These are phyloP conservation scores for Podaxis rugospora DNA, from an alignment of 768 basidiomycete genomes.

Conservation along the genomic window DNA sequence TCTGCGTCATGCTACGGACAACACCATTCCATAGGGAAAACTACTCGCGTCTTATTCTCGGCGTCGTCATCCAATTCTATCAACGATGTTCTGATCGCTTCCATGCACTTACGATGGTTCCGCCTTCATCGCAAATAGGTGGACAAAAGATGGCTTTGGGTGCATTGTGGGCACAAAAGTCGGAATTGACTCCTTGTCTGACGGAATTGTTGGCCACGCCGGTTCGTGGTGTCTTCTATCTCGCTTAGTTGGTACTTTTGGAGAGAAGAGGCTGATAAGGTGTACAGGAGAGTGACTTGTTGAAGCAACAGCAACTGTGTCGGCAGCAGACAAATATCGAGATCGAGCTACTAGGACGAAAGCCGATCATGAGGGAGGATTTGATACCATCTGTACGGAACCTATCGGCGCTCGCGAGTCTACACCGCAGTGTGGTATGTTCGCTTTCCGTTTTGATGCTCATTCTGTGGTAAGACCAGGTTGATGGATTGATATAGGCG, in stretches of 20 bases:
- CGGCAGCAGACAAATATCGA: constrained; percentile 81
- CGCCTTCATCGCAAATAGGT: constrained; percentile 20
- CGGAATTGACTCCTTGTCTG: constrained; percentile 73
- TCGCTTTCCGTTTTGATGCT: background rate
- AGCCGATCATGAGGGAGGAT: constrained; percentile 52
- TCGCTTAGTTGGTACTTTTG: background rate
- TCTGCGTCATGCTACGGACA: constrained; percentile 85
- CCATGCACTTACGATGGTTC: constrained; percentile 64
- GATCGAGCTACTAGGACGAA: constrained; percentile 55
- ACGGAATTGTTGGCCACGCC: constrained; percentile 53
- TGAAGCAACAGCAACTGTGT: constrained; percentile 53
- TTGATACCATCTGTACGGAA: constrained; percentile 70
- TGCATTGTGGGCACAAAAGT: constrained; percentile 81
- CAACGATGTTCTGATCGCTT: constrained; percentile 89
- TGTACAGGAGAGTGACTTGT: constrained; percentile 33
- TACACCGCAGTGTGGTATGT: constrained; percentile 86
- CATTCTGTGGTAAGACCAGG: background rate
- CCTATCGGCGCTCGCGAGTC: constrained; percentile 66
- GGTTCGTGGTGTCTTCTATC: constrained; percentile 32
- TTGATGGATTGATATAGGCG: constrained; percentile 37
- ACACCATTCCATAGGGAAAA: constrained; percentile 95
- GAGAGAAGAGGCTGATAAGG: background rate
- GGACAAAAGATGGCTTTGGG: constrained; percentile 40
- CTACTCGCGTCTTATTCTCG: constrained; percentile 89
- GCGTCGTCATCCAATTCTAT: constrained; percentile 94